Conservation (phyloP, 495 filamentous ascomycete species). For the Hypoxylon cercidicola region DNA sequence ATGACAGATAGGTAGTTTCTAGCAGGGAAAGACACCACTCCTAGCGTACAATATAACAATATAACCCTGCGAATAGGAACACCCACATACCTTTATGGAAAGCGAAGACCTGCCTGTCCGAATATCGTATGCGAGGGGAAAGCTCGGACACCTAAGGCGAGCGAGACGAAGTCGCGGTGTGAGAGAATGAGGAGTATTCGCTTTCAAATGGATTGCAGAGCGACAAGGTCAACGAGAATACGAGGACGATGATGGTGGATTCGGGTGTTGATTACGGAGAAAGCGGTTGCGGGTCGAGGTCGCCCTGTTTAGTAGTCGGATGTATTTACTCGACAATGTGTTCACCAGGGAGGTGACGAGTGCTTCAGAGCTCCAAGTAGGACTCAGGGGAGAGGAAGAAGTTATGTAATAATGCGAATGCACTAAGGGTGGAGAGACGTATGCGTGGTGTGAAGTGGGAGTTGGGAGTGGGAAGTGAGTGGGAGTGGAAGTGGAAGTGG, state of each 20-base stretch:
- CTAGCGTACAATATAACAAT: no score
- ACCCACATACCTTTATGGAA: slow-evolving; percentile 24
- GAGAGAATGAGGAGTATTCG: not conserved
- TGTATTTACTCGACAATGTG: not conserved
- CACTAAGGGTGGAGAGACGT: no score
- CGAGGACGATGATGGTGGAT: slow-evolving; percentile 4
- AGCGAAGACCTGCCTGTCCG: slow-evolving; percentile 2
- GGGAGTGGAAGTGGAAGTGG: no score
- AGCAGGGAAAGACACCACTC: no score
- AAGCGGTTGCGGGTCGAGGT: slow-evolving; percentile 6
- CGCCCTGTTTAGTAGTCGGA: not conserved
- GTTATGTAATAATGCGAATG: no score
- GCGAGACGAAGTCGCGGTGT: slow-evolving; percentile 10
- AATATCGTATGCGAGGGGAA: slow-evolving; percentile 7
- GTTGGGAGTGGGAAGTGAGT: no score
- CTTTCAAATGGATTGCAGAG: not conserved
- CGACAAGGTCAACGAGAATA: not conserved
- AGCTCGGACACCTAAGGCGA: slow-evolving; percentile 9
- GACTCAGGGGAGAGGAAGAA: not conserved
- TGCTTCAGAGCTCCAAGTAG: not conserved
- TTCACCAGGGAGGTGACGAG: not conserved
- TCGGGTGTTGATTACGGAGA: slow-evolving; percentile 5
- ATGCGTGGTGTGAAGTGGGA: not conserved
- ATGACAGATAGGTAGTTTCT: no score
- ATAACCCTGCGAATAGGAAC: not conserved